Base-by-base conservation (phyloP, 2,329 filamentous ascomycete species). In the Ascochyta fabae region DNA sequence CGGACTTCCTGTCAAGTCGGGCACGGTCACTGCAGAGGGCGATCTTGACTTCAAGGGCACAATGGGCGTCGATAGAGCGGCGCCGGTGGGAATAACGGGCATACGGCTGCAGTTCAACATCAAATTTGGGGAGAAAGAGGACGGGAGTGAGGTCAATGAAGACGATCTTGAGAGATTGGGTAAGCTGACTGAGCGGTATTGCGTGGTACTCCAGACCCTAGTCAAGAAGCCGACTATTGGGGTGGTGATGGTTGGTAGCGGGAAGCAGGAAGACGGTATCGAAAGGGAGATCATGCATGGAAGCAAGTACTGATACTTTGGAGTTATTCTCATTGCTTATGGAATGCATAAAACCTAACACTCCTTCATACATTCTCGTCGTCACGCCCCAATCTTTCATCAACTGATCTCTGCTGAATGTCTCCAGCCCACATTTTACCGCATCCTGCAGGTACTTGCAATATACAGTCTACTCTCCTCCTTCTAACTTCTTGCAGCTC, bases 21-120 rank as follows among this genome's bases (percentile, higher is more conserved):
- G 80, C 2, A 76, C 67, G 1, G 75, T 82, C 12, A 70, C 59
- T 19, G 79, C 77, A 0, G 78, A 82, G 50, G 80, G 79, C 6
- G 80, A 82, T 63, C 56, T 82, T 45, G 80, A 82, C 55, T 82
- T 82, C 64, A 72, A 75, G 47, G 80, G 80, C 2, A 82, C 80
- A 19, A 70, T 81, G 74, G 80, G 80, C 1, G 79, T 82, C 40
- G 80, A 82, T 53, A 70, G 69, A 39, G 67, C 66, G 6, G 79
- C 79, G 23, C 78, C 79, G 0, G 79, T 82, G 9, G 80, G 80
- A 1, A 80, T 82, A 53, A 79, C 75, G 53, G 70, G 68, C n/a
- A 80, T 82, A 47, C 63, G 79, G 43, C 58, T 82, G 58, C 67
- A 66, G 8, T 81, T 82, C 59, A 72, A 77, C 33, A 46, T 81